These are phyloP conservation scores for Blakeslea trispora DNA, from an alignment of 371 early-diverging fungal genomes.

Conservation along the genomic window DNA sequence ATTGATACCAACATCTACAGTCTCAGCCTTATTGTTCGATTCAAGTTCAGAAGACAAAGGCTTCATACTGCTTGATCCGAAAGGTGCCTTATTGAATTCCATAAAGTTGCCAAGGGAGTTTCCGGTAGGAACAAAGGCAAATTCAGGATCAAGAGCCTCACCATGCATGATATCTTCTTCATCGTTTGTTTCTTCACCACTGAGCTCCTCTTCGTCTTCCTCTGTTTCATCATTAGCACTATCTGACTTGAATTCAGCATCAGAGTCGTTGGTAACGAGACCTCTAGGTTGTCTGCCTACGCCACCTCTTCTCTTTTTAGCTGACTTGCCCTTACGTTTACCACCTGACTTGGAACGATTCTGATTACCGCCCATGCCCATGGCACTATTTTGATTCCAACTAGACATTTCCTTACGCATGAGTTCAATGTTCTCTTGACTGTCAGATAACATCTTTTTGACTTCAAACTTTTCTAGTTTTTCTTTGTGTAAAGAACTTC, in stretches of 20 bases:
- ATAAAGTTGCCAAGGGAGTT: conserved; percentile 9
- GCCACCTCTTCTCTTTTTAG: conserved; percentile 20
- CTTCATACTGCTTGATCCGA: conserved; percentile 17
- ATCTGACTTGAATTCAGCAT: conserved; percentile 2
- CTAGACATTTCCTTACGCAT: conserved; percentile 48
- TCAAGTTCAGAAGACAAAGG: conserved; percentile 34
- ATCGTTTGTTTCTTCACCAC: conserved; percentile 5
- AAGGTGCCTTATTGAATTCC: conserved; percentile 4
- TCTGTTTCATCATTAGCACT: not conserved
- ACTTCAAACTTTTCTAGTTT: conserved; percentile 62
- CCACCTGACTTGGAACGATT: conserved; percentile 8
- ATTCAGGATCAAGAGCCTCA: not conserved
- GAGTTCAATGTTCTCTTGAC: conserved; percentile 66
- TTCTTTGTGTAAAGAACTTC: conserved; percentile 49
- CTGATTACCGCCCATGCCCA: conserved; percentile 3
- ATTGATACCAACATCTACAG: conserved; percentile 25
- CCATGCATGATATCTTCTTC: conserved; percentile 4
- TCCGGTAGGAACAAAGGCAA: conserved; percentile 4
- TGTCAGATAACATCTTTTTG: conserved; percentile 63
- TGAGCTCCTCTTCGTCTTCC: not conserved
- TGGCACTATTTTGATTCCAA: conserved; percentile 14
- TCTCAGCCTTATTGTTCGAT: conserved; percentile 13
- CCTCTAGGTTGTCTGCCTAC: conserved; percentile 28
- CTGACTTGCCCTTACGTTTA: conserved; percentile 10
- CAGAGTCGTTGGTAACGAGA: conserved; percentile 15